Percentiles rank a stretch among this genome's conserved stretches.
These are phyloP conservation scores for Fusarium marasasianum DNA, from an alignment of 2,329 filamentous ascomycete species.

Conservation along the genomic window DNA sequence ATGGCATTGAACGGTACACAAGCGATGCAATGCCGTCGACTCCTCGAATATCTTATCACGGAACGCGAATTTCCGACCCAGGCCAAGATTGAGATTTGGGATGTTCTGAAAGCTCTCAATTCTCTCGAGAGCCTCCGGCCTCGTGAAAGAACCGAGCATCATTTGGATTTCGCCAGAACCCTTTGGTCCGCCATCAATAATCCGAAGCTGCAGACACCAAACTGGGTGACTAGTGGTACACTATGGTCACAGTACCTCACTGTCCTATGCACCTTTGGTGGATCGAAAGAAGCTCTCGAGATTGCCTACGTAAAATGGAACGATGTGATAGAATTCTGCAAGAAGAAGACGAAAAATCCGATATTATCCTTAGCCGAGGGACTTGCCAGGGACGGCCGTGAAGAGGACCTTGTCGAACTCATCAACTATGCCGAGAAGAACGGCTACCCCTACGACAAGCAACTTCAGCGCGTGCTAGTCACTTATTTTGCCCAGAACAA, in stretches of 20 bases:
- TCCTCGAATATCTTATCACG: slow-evolving; percentile 68
- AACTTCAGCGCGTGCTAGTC: slow-evolving; percentile 65
- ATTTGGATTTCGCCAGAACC: slow-evolving; percentile 58
- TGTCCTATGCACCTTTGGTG: slow-evolving; percentile 64
- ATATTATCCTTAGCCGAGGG: slow-evolving; percentile 57
- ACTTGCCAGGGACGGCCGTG: slow-evolving; percentile 67
- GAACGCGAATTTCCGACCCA: slow-evolving; percentile 28
- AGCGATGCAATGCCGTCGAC: slow-evolving; percentile 63
- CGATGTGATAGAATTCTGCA: slow-evolving; percentile 32
- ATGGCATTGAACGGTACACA: slow-evolving; percentile 71
- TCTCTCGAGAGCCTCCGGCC: slow-evolving; percentile 54
- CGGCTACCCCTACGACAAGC: slow-evolving; percentile 55
- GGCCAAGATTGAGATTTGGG: slow-evolving; percentile 47
- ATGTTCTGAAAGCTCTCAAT: slow-evolving; percentile 53
- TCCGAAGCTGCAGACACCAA: slow-evolving; percentile 34
- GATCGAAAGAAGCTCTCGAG: slow-evolving; percentile 61
- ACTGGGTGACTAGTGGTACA: slow-evolving; percentile 20
- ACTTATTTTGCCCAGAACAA: slow-evolving; percentile 69
- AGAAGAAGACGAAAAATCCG: slow-evolving; percentile 35
- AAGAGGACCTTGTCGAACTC: slow-evolving; percentile 66
- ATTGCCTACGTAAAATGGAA: slow-evolving; percentile 50
- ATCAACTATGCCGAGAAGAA: slow-evolving; percentile 61
- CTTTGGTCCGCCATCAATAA: slow-evolving; percentile 49
- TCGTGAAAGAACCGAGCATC: slow-evolving; percentile 54
- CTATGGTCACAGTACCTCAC: slow-evolving; percentile 47